Evolutionary conservation across 352 stramenopile genomes (phyloP), one percentile per base, ranked within the genome.

Genomic region (Globisporangium iwayamae): DNA sequence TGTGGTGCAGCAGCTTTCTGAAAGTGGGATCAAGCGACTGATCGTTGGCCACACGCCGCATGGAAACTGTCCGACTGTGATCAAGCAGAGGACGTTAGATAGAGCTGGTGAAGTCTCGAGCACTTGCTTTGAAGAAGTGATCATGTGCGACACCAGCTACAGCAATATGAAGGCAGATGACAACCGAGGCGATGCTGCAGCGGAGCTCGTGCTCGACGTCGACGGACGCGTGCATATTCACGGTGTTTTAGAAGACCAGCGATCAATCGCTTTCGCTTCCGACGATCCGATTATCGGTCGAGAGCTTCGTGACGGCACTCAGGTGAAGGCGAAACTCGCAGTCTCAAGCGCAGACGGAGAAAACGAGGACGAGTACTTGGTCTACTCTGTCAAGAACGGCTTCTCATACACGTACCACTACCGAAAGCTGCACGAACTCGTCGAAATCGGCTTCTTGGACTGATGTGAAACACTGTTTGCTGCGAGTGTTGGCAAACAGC

Each of bases 81-180:
- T 93, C 43, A 87, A 81, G 48, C 85, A 94, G 60, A 51, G 69
- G n/a, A 52, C 48, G 47, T 39, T 46, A 11, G 61, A 46, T 13
- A 38, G 70, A 38, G 13, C 67, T 65, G 65, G 52, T 41, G 46
- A 62, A 56, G 46, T 43, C 53, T 18, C 14, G 8, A 43, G 4
- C 41, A 66, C 68, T 25, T 66, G 47, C 39, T 89, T 96, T 43
- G 60, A 83, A 63, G 81, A 96, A 74, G 82, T 97, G 9, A 79
- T 97, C 62, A 96, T 95, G 68, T 96, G 88, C 38, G 93, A 98
- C 72, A 98, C 91, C 22, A 98, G 91, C 52, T 98, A 96, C 67
- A 96, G 91, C 47, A 86, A 97, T 66, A 76, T 82, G 46, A 70
- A 51, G 30, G 68, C 72, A 18, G 46, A 62, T 18, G 89, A 97